Conservation (phyloP, 495 filamentous ascomycete genomes). For the Podospora fimiseda region DNA sequence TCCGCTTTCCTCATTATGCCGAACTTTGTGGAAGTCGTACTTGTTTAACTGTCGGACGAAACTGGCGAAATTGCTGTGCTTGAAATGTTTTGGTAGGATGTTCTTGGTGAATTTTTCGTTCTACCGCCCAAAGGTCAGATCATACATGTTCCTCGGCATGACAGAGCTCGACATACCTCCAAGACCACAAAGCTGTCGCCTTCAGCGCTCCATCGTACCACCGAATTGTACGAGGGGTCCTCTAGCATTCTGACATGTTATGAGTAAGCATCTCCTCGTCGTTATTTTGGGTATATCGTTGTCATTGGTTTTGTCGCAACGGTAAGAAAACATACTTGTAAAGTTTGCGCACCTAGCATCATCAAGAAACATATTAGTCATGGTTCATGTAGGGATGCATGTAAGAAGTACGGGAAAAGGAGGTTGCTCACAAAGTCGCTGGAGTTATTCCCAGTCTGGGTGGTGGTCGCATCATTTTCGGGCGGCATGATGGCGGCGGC, state of each 20-base stretch:
- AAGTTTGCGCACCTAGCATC: slow-evolving; percentile 81
- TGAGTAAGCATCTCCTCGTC: slow-evolving; percentile 17
- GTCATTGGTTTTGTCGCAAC: slow-evolving; percentile 5
- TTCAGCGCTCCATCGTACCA: slow-evolving; percentile 92
- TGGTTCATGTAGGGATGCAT: slow-evolving; percentile 7
- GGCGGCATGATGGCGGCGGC: slow-evolving; percentile 34
- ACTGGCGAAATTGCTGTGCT: slow-evolving; percentile 98
- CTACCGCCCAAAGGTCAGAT: slow-evolving; percentile 37
- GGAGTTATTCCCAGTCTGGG: slow-evolving; percentile 41
- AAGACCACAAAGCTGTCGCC: slow-evolving; percentile 96
- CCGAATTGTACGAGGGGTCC: slow-evolving; percentile 83
- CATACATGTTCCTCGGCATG: slow-evolving; percentile 4
- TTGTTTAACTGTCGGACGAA: slow-evolving; percentile 99
- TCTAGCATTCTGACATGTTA: slow-evolving; percentile 78
- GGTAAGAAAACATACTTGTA: slow-evolving; percentile 66
- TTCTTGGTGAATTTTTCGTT: slow-evolving; percentile 98
- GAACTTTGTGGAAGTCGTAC: slow-evolving; percentile 98
- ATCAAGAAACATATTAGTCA: slow-evolving; percentile 14
- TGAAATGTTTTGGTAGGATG: slow-evolving; percentile 97
- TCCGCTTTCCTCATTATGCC: slow-evolving; percentile 90
- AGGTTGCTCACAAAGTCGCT: slow-evolving; percentile 43
- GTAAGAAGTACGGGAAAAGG: not conserved
- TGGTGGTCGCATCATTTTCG: slow-evolving; percentile 31
- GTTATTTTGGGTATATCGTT: too few species aligned
- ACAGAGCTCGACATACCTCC: slow-evolving; percentile 58